Conservation (phyloP, 257 asterid genomes). For the Coffea canephora region DNA sequence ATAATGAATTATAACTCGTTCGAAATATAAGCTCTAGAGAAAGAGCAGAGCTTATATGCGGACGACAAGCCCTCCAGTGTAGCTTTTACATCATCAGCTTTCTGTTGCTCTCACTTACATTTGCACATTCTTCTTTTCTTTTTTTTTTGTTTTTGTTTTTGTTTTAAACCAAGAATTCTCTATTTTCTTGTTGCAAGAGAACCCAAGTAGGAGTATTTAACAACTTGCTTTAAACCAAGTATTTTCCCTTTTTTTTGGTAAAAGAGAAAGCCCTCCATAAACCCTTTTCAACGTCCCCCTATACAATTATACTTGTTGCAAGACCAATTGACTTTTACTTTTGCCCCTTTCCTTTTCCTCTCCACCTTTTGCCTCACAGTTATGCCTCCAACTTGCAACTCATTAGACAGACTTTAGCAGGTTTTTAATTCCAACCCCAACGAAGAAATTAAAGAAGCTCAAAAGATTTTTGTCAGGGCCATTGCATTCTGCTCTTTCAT, state of each 20-base stretch:
- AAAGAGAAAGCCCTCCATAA: constrained; percentile 10
- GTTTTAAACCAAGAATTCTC: no score
- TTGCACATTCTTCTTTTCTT: no score
- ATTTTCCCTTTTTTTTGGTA: constrained; percentile 4
- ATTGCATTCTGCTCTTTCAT: neutral
- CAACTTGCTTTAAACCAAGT: neutral
- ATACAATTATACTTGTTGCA: neutral
- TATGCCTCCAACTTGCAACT: neutral
- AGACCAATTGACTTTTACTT: neutral
- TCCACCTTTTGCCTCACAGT: neutral
- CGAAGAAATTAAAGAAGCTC: neutral
- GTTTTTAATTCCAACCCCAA: neutral
- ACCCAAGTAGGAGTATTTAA: no score
- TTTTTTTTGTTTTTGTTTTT: no score
- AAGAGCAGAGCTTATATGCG: no score
- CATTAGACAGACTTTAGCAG: neutral
- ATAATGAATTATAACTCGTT: no score
- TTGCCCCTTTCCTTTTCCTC: neutral
- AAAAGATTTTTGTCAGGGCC: neutral
- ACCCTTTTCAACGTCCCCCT: neutral
- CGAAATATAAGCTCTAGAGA: no score
- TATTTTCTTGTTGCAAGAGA: no score
- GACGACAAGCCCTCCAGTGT: no score
- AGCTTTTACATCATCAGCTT: no score
- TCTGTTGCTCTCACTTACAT: no score